A percentile compares a stretch with the other conserved stretches of the same genome.
phyloP scores from a whole-genome alignment of 345 rosid species.

The Microthlaspi erraticum region DNA sequence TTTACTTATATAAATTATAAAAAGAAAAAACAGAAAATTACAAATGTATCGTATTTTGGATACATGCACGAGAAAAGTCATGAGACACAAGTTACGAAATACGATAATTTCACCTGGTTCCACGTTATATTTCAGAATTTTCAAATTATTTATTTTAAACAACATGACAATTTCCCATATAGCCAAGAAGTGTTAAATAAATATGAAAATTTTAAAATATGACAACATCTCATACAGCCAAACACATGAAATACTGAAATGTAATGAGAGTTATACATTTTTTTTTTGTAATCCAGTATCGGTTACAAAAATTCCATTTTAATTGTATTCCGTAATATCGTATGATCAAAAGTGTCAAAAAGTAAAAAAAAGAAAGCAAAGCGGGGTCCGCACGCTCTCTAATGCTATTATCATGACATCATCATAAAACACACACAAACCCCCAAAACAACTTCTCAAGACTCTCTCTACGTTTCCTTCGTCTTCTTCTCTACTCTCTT shows the following conservation, averaged over 20 bases:
- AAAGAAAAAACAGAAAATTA: background rate
- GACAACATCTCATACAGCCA: no score
- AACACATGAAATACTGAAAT: no score
- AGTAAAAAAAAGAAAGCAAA: conserved; percentile 23
- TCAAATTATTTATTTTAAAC: no score
- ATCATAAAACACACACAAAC: conserved; percentile 37
- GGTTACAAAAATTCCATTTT: no score
- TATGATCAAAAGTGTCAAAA: conserved; percentile 8
- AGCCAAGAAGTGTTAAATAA: no score
- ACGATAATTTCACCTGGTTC: conserved; percentile 11
- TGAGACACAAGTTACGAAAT: conserved; percentile 32
- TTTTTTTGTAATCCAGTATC: no score
- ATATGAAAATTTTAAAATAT: no score
- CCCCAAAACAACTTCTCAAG: conserved; percentile 31
- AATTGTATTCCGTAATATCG: background rate
- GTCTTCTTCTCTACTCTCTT: conserved; percentile 31
- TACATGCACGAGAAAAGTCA: conserved; percentile 21
- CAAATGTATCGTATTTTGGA: background rate
- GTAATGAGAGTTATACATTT: no score
- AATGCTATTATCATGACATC: conserved; percentile 37
- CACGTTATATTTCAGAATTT: background rate
- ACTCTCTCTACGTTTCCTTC: conserved; percentile 34
- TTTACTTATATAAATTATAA: background rate
- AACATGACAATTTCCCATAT: no score
- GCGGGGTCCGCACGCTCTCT: conserved; percentile 38